Evolutionary conservation across 176 grass and related monocot genomes (phyloP).

Genomic region (Tuctoria greenei): DNA sequence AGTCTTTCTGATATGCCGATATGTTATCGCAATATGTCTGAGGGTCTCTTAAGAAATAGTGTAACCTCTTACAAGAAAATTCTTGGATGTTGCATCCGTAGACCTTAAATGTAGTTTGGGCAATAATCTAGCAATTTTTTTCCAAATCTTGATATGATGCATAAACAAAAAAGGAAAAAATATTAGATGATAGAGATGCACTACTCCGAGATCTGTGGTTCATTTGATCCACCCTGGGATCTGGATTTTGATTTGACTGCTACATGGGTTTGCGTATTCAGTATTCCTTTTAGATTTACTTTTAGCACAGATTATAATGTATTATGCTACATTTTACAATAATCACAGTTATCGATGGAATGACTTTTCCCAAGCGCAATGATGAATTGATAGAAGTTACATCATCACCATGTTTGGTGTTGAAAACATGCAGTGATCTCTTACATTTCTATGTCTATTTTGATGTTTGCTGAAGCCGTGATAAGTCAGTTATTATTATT

Average conservation of each 20-base stretch:
- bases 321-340: not conserved
- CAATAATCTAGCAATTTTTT: not conserved
- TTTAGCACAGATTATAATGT: not conserved
- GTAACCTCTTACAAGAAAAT: not conserved
- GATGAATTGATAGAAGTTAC: not conserved
- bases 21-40: not conserved
- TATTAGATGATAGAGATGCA: not conserved
- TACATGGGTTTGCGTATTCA: slow-evolving; percentile 2
- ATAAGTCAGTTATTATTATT: not conserved
- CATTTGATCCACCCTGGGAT: not conserved
- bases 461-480: not conserved
- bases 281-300: slow-evolving; percentile 21
- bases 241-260: not conserved
- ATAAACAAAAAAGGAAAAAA: not conserved
- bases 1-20: not conserved
- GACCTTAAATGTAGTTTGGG: not conserved
- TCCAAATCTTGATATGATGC: not conserved
- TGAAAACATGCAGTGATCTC: not conserved
- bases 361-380: not conserved
- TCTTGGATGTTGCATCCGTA: slow-evolving; percentile 1
- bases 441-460: too few species aligned
- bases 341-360: not conserved
- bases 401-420: not conserved
- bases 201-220: not conserved
- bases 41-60: slow-evolving; percentile 10